Conservation (phyloP, 805 yeast genomes). For the Millerago galiae region DNA sequence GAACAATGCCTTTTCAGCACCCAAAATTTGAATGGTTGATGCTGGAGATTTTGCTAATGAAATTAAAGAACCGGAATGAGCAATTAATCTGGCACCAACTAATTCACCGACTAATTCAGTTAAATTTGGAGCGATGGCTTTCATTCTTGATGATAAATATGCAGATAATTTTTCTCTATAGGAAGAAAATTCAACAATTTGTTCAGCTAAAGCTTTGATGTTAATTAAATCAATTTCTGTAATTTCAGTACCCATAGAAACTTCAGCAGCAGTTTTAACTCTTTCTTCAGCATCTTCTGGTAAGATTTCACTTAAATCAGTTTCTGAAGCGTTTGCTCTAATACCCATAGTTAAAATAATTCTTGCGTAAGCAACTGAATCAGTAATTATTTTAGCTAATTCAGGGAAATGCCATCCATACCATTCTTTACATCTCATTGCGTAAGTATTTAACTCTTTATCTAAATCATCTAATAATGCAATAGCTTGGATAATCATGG, state of each 20-base stretch:
- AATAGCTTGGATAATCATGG: conserved; percentile 98
- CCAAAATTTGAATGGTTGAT: conserved; percentile 94
- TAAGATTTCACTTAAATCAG: conserved; percentile 82
- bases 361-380: conserved; percentile 94
- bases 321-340: conserved; percentile 83
- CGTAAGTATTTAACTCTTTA: conserved; percentile 94
- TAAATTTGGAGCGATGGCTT: conserved; percentile 97
- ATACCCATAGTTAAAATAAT: conserved; percentile 90
- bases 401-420: conserved; percentile 99
- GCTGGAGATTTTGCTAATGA: conserved; percentile 98
- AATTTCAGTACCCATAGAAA: conserved; percentile 99
- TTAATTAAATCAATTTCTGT: conserved; percentile 84
- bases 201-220: conserved; percentile 88
- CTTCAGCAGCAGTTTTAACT: conserved; percentile 95
- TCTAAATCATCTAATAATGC: conserved; percentile 94
- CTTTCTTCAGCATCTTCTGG: conserved; percentile 92
- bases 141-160: conserved; percentile 91
- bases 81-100: conserved; percentile 96
- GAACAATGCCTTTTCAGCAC: conserved; percentile 98
- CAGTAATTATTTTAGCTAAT: conserved; percentile 93
- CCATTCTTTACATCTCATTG: conserved; percentile 99
- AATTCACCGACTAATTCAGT: conserved; percentile 95
- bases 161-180: conserved; percentile 94
- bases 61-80: conserved; percentile 93
- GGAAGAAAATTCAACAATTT: conserved; percentile 91